Percentiles rank a stretch among this genome's conserved stretches.
Evolutionary conservation across 768 basidiomycete genomes (phyloP).

Genomic region (Termitomyces sp.): DNA sequence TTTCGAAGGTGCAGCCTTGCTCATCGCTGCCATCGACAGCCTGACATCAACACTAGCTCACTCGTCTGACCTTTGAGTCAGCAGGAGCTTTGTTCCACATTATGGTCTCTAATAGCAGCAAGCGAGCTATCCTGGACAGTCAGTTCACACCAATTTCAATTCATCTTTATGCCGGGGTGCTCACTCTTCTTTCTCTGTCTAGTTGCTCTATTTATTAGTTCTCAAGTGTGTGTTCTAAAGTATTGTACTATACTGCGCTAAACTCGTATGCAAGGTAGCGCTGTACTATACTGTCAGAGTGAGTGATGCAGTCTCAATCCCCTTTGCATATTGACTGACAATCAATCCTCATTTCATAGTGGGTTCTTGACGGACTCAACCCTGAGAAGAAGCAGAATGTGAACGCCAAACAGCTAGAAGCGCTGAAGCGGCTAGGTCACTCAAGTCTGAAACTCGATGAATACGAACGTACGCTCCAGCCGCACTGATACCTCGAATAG

Average conservation of each 20-base stretch:
- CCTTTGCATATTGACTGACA: background rate
- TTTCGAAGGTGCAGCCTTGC: background rate
- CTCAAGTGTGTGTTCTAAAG: conserved; percentile 40
- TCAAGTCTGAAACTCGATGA: conserved; percentile 78
- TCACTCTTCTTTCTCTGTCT: conserved; percentile 8
- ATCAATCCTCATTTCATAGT: conserved; percentile 37
- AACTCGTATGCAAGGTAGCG: conserved; percentile 58
- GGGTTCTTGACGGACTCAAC: conserved; percentile 58
- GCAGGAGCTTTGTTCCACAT: background rate
- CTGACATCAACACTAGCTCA: background rate
- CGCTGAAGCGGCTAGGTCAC: conserved; percentile 70
- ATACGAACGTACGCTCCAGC: conserved; percentile 70
- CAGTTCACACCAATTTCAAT: background rate
- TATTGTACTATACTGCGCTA: conserved; percentile 15
- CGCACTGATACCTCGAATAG: background rate
- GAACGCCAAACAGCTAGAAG: conserved; percentile 68
- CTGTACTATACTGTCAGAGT: conserved; percentile 76
- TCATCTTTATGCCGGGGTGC: background rate
- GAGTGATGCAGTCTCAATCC: conserved; percentile 22
- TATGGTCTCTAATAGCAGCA: conserved; percentile 19
- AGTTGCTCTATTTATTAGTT: conserved; percentile 54
- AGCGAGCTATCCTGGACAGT: conserved; percentile 23
- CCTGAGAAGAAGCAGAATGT: conserved; percentile 58
- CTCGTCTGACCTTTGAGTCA: background rate
- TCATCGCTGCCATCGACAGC: background rate